Conservation (phyloP, 208 protist genomes). For the Leishmania gerbilli region DNA sequence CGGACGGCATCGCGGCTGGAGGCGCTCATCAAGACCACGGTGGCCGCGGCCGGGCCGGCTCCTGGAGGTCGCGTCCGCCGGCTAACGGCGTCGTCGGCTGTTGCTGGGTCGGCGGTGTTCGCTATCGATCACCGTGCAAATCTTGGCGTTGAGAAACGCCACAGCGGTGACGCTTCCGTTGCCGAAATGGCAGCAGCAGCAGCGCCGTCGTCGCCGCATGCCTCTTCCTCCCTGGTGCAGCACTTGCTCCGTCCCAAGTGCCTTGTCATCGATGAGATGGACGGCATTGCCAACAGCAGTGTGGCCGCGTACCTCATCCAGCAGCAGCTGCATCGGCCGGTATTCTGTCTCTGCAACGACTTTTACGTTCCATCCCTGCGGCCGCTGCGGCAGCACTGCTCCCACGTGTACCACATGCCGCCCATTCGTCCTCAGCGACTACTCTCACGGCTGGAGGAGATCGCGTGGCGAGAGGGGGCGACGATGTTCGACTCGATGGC, state of each 20-base stretch:
- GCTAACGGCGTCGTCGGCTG: neutral
- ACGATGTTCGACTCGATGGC: conserved; percentile 36
- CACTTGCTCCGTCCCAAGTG: conserved; percentile 75
- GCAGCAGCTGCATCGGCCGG: conserved; percentile 63
- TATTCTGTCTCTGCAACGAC: conserved; percentile 90
- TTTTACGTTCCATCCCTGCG: conserved; percentile 78
- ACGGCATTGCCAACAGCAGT: conserved; percentile 78
- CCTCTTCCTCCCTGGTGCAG: conserved; percentile 47
- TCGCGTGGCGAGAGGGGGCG: conserved; percentile 38
- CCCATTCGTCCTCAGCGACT: conserved; percentile 74
- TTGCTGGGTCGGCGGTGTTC: neutral
- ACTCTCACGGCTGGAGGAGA: conserved; percentile 63
- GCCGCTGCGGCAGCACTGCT: conserved; percentile 57
- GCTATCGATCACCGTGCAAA: neutral
- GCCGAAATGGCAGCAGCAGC: neutral
- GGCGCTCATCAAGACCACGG: conserved; percentile 63
- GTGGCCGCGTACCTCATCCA: conserved; percentile 61
- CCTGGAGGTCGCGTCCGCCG: conserved; percentile 22
- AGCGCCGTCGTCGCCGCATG: neutral
- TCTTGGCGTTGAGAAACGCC: neutral
- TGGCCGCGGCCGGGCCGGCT: conserved; percentile 36
- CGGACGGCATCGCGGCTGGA: conserved; percentile 75
- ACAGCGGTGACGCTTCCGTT: neutral
- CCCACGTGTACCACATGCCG: conserved; percentile 59
- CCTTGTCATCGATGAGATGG: conserved; percentile 91